Percentiles rank a stretch among this genome's conserved stretches.
phyloP scores from a whole-genome alignment of 768 basidiomycete genomes.

The Boletus sensibilis region DNA sequence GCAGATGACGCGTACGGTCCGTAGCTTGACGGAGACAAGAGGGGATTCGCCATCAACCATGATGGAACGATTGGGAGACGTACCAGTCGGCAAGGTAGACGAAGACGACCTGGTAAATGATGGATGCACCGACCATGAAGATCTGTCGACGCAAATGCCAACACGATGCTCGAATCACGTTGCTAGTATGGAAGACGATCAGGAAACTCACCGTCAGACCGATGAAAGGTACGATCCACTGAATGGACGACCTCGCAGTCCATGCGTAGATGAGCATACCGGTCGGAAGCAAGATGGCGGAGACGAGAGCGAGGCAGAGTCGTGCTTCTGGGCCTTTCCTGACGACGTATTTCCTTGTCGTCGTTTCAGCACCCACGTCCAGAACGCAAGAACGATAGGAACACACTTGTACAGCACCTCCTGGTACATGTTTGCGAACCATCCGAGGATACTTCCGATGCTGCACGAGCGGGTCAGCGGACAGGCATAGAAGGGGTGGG shows the following conservation, averaged over 20 bases:
- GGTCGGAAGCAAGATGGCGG: conserved; percentile 50
- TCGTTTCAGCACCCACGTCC: conserved; percentile 4
- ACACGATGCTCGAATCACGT: background rate
- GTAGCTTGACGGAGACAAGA: conserved; percentile 34
- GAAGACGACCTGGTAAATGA: conserved; percentile 59
- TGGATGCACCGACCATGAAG: conserved; percentile 49
- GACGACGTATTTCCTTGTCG: conserved; percentile 28
- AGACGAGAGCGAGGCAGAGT: conserved; percentile 55
- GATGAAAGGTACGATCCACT: conserved; percentile 53
- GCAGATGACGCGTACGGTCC: conserved; percentile 68
- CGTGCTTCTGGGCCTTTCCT: conserved; percentile 55
- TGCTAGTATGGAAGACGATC: background rate
- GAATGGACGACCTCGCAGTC: conserved; percentile 52
- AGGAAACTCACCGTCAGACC: conserved; percentile 25
- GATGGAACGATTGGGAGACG: conserved; percentile 9
- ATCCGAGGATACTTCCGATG: conserved; percentile 53
- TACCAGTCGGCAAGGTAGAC: conserved; percentile 66
- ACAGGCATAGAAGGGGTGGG: too few species aligned
- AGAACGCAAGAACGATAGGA: background rate
- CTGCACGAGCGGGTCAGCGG: conserved; percentile 33
- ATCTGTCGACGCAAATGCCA: conserved; percentile 34
- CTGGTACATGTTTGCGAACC: conserved; percentile 45
- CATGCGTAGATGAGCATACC: conserved; percentile 77
- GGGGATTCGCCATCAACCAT: background rate
- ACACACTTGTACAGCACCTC: conserved; percentile 50